phyloP scores from a whole-genome alignment of 495 filamentous ascomycete species.

The Aspergillus nanangensis region DNA sequence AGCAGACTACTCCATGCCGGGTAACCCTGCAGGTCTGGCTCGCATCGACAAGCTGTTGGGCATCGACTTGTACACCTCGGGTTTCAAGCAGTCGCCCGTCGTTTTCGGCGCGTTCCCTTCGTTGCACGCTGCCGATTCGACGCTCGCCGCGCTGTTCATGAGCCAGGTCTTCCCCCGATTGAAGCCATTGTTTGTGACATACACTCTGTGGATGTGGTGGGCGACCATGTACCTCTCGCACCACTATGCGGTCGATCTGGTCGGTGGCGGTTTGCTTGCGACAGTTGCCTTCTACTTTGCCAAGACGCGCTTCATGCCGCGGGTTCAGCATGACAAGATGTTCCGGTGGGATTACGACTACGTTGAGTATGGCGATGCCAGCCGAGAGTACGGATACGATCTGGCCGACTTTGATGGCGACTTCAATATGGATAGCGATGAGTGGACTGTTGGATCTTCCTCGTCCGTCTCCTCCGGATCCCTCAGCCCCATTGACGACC shows the following conservation, averaged over 20 bases:
- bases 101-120: conserved; percentile 95
- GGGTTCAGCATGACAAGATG: conserved; percentile 73
- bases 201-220: conserved; percentile 94
- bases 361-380: conserved; percentile 68
- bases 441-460: conserved; percentile 71
- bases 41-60: conserved; percentile 87
- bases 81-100: conserved; percentile 80
- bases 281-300: conserved; percentile 76
- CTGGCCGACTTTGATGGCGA: conserved; percentile 51
- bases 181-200: conserved; percentile 69
- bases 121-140: conserved; percentile 80
- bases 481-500: conserved; percentile 57
- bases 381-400: conserved; percentile 52
- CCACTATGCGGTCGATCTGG: conserved; percentile 91
- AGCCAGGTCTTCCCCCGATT: conserved; percentile 80
- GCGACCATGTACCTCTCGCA: conserved; percentile 97
- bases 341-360: conserved; percentile 97
- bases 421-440: conserved; percentile 59
- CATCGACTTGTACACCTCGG: conserved; percentile 85
- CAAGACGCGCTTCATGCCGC: conserved; percentile 73
- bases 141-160: conserved; percentile 89
- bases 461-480: conserved; percentile 63
- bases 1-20: conserved; percentile 85
- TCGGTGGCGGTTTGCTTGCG: conserved; percentile 78
- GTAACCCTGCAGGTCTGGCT: conserved; percentile 81